Conservation (phyloP, 2,329 filamentous ascomycete species). For the Pseudogymnoascus sp. region DNA sequence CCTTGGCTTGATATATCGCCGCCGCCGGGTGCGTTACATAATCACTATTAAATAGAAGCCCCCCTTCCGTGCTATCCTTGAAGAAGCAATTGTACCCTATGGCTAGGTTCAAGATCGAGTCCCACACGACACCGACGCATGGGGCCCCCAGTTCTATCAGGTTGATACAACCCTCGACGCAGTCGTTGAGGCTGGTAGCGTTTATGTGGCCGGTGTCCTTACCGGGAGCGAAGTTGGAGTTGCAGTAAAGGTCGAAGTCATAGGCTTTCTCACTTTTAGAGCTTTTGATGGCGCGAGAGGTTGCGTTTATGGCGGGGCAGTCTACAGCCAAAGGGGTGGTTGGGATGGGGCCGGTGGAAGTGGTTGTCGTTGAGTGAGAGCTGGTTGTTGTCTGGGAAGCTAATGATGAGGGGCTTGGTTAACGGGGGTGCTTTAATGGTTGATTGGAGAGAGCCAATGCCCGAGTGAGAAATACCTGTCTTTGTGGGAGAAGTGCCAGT, state of each 20-base stretch:
- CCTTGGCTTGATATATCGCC: neutral
- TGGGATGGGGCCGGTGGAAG: neutral
- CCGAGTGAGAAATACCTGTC: neutral
- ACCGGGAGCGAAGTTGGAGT: neutral
- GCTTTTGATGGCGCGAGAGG: neutral
- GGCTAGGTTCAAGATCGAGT: neutral
- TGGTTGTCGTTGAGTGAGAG: neutral
- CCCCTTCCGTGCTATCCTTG: neutral
- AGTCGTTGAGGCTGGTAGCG: neutral
- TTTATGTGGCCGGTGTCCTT: neutral
- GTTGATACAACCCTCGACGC: neutral
- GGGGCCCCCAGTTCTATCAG: neutral
- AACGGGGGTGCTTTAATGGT: neutral
- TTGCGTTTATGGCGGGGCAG: neutral
- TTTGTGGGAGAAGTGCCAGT: neutral
- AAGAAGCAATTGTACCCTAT: neutral
- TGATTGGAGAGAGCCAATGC: neutral
- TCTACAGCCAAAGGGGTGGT: neutral
- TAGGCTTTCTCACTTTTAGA: neutral
- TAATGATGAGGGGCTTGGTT: neutral
- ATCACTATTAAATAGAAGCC: neutral
- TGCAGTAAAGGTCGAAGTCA: neutral
- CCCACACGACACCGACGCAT: neutral
- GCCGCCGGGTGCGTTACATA: neutral
- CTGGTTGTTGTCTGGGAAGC: neutral